Percentiles rank a stretch among this genome's conserved stretches.
phyloP scores from a whole-genome alignment of 768 basidiomycete species.

The Russula sp. region DNA sequence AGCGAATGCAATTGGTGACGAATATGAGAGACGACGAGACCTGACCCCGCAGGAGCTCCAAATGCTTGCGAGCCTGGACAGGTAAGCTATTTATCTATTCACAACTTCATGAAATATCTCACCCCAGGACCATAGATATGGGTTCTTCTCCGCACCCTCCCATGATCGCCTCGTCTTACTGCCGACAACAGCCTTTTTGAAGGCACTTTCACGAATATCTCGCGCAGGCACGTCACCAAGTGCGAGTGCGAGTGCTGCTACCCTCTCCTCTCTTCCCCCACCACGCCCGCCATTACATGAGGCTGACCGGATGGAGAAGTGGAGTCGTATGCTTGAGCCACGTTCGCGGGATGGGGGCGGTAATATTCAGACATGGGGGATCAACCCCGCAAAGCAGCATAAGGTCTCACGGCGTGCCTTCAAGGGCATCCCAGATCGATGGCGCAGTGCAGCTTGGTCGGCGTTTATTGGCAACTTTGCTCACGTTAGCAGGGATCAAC shows the following conservation, averaged over 20 bases:
- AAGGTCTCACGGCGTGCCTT: conserved; percentile 75
- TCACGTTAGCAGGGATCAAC: conserved; percentile 40
- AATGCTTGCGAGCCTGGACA: conserved; percentile 73
- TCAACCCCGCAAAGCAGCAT: conserved; percentile 56
- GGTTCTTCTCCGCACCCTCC: conserved; percentile 76
- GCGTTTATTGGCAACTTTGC: conserved; percentile 59
- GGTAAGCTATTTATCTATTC: conserved; percentile 45
- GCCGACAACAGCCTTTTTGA: conserved; percentile 53
- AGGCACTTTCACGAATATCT: conserved; percentile 45
- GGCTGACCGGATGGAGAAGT: conserved; percentile 73
- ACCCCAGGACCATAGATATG: conserved; percentile 55
- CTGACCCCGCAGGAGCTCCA: conserved; percentile 69
- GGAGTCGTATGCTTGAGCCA: conserved; percentile 86
- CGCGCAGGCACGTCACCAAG: conserved; percentile 36
- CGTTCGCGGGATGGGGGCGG: conserved; percentile 64
- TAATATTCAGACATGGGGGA: conserved; percentile 67
- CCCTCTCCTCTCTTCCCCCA: conserved; percentile 42
- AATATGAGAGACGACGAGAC: conserved; percentile 56
- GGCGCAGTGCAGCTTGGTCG: conserved; percentile 92
- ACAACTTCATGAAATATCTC: background rate
- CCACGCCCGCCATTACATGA: conserved; percentile 54
- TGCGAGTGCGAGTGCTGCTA: conserved; percentile 39
- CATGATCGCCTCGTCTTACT: conserved; percentile 82
- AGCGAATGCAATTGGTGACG: conserved; percentile 49
- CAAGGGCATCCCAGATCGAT: conserved; percentile 96